These are phyloP conservation scores for Scleromitrula shiraiana DNA, from an alignment of 2,329 filamentous ascomycete genomes.

Conservation along the genomic window DNA sequence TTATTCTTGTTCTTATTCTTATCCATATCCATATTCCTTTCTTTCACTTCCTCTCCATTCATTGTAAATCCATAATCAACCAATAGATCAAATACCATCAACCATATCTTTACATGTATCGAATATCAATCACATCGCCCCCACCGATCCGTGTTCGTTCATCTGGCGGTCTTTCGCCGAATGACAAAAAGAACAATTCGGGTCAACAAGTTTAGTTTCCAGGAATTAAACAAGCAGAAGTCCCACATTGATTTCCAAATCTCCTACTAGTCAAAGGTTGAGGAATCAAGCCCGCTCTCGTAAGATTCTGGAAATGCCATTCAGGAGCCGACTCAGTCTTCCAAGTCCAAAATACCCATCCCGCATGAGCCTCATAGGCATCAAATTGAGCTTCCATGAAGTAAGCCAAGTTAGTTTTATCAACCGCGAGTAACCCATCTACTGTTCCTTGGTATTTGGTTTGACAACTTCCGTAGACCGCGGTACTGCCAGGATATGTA, in stretches of 20 bases:
- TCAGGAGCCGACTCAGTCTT: conserved; percentile 34
- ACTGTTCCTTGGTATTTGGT: conserved; percentile 40
- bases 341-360: conserved; percentile 39
- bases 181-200: background rate
- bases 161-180: too few relatives aligned
- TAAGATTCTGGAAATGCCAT: conserved; percentile 35
- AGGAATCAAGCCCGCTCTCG: conserved; percentile 34
- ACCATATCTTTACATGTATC: background rate
- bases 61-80: conserved; percentile 3
- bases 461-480: conserved; percentile 32
- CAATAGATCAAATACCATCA: background rate
- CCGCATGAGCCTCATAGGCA: conserved; percentile 33
- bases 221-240: conserved; percentile 22
- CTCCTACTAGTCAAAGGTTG: conserved; percentile 30
- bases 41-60: too few relatives aligned
- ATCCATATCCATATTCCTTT: too few relatives aligned
- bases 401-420: conserved; percentile 31
- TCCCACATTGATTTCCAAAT: conserved; percentile 23
- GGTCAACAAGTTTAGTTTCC: conserved; percentile 22
- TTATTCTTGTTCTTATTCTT: too few relatives aligned
- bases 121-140: background rate
- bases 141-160: too few relatives aligned
- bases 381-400: conserved; percentile 38
- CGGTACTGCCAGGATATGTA: conserved; percentile 29
- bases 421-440: conserved; percentile 29